Conservation (phyloP, 768 basidiomycete genomes). For the Thelephora ganbajun region DNA sequence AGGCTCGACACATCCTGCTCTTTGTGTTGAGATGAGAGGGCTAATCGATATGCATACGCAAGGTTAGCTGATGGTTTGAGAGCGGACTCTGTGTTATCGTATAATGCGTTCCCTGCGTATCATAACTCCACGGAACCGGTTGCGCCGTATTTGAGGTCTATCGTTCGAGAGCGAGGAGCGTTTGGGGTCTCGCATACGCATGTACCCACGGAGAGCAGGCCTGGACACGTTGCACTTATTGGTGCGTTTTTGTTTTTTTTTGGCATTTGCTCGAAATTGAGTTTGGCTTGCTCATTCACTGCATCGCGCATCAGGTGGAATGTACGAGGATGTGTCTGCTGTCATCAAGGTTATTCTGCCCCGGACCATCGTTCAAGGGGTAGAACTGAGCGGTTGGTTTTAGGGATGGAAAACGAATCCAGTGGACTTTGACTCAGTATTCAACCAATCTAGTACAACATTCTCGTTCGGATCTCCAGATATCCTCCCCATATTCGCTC, state of each 20-base stretch:
- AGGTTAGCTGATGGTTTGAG: slow-evolving; percentile 68
- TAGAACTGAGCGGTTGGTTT: not conserved
- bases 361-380: not conserved
- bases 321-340: slow-evolving; percentile 86
- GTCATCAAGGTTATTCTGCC: slow-evolving; percentile 49
- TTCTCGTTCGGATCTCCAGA: slow-evolving; percentile 84
- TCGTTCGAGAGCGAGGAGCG: slow-evolving; percentile 52
- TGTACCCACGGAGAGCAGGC: slow-evolving; percentile 79
- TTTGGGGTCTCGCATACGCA: slow-evolving; percentile 79
- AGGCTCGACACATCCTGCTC: not conserved
- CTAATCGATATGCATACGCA: not conserved
- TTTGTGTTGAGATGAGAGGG: not conserved
- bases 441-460: slow-evolving; percentile 66
- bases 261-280: no score
- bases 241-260: slow-evolving; percentile 25
- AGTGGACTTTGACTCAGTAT: slow-evolving; percentile 80
- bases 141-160: slow-evolving; percentile 63
- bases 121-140: slow-evolving; percentile 39
- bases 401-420: slow-evolving; percentile 84
- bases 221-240: slow-evolving; percentile 82
- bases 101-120: slow-evolving; percentile 39
- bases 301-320: slow-evolving; percentile 35
- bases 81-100: slow-evolving; percentile 63
- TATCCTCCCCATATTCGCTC: slow-evolving; percentile 76
- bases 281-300: not conserved